Base-by-base conservation (phyloP, 1,284 basidiomycete species). In the Apiotrichum sp. region DNA sequence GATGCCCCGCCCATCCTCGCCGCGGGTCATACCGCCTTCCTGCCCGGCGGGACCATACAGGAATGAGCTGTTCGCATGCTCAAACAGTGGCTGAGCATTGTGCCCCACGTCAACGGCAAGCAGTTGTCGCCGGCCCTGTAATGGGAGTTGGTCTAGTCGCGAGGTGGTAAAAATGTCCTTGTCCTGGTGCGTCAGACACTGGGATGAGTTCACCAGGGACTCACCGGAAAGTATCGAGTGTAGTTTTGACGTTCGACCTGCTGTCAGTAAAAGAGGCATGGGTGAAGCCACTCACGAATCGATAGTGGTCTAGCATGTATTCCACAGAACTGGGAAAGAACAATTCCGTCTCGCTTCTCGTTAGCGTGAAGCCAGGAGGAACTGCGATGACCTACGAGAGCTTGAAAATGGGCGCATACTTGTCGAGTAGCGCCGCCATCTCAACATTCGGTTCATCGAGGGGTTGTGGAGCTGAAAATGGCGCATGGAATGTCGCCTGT, bases 251-350 rank as follows among this genome's bases (percentile, higher is more conserved):
- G 45, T 44, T 63, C 62, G n/a, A 62, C 50, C 65, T 66, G 39
- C 36, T 22, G 22, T 22, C 22, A 22, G 22, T 22, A 22, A 22
- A 47, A 10, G 31, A 46, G 61, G 46, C 29, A 66, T 16, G 62
- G 14, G 7, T 43, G 14, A 29, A 47, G 61, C 44, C 31, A 66
- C 13, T 61, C 6, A 47, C 42, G 4, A 9, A 52, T 42, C 53
- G 58, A 67, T 69, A 75, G 47, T 69, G 67, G 6, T 67, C 57
- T n/a, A 75, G 47, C 73, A 75, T 73, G 56, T 68, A 75, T 33
- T 71, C 64, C 35, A 75, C 64, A 8, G 70, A 68, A 47, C 66
- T 67, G 6, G 73, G 73, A 47, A 63, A 75, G 59, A 63, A 75
- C 13, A 56, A 58, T 49, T 75, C 73, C 3, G 62, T 55, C 13